Conservation (phyloP, 2,329 filamentous ascomycete genomes). For the Blastomyces emzantsi region DNA sequence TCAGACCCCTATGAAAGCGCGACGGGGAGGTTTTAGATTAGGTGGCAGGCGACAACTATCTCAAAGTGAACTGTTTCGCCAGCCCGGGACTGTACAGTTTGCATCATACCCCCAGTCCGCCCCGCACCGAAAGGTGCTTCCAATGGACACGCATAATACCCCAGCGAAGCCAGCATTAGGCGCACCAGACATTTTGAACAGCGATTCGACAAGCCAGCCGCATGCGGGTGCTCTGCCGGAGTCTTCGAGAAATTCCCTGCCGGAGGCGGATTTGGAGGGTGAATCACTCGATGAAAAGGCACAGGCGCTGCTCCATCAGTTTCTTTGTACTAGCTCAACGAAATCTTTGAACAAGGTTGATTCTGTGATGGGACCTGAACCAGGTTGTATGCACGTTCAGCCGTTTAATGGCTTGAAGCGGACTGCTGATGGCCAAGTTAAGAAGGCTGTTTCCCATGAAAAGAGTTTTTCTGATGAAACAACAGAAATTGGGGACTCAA, state of each 20-base stretch:
- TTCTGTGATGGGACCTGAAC: neutral
- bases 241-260: neutral
- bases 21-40: slow-evolving; percentile 3
- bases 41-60: neutral
- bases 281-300: slow-evolving; percentile 17
- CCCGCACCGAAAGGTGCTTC: neutral
- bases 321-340: slow-evolving; percentile 17
- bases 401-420: neutral
- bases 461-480: neutral
- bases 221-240: neutral
- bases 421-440: slow-evolving; percentile 6
- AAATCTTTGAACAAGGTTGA: neutral
- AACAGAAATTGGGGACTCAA: neutral
- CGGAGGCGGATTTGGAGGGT: neutral
- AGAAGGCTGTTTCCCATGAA: neutral
- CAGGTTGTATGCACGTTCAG: neutral
- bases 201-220: neutral
- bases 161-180: neutral
- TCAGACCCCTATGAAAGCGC: slow-evolving; percentile 3
- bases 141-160: neutral
- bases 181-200: neutral
- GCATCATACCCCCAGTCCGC: neutral
- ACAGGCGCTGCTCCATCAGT: slow-evolving; percentile 22
- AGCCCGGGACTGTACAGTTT: neutral
- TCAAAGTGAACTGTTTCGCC: slow-evolving; percentile 1